Base-by-base conservation (phyloP, 1,284 basidiomycete genomes). In the Leccinum pachyderme region DNA sequence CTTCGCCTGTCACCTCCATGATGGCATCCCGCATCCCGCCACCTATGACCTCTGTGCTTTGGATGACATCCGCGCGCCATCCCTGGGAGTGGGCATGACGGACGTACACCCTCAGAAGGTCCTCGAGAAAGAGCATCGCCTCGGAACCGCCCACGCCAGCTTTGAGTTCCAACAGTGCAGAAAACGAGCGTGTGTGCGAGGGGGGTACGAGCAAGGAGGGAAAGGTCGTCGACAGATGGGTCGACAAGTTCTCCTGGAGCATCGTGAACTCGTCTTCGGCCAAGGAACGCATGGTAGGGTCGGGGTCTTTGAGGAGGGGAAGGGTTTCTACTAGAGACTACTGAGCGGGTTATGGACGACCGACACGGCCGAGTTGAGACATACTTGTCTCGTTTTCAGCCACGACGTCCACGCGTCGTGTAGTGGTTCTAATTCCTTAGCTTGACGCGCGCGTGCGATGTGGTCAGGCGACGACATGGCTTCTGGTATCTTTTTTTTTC, bases 81-180 rank as follows among this genome's bases (percentile, higher is more conserved):
- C 71, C 69, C 0, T 51, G 45, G 2, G 66, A 67, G 47, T 80
- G 77, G 0, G 89, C 88, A 44, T 87, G 83, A 9, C 90, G 82
- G 13, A 80, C 74, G 68, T 98, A 99, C 86, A 98, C 95, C 29
- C 89, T 77, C 37, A 92, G 70, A 43, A 99, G 72, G 52, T 96
- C 89, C 1, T 77, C 81, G 0, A 90, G 79, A 65, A 98, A 99
- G 0, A 98, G 77, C 5, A 84, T 84, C 0, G 95, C 81, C 72
- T 99, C 96, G 4, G 87, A 86, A 0, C 96, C 96, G 0, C 96
- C 97, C 0, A 96, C 93, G 3, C 95, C 97, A 0, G 93, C 85
- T 63, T 96, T 95, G 32, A 99, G 75, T 62, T 98, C 96, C 54
- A 99, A 75, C 53, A 98, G 78, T 1, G 91, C 91, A 3, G 90